These are phyloP conservation scores for Neopestalotiopsis rosae DNA, from an alignment of 2,329 filamentous ascomycete species.

Conservation along the genomic window DNA sequence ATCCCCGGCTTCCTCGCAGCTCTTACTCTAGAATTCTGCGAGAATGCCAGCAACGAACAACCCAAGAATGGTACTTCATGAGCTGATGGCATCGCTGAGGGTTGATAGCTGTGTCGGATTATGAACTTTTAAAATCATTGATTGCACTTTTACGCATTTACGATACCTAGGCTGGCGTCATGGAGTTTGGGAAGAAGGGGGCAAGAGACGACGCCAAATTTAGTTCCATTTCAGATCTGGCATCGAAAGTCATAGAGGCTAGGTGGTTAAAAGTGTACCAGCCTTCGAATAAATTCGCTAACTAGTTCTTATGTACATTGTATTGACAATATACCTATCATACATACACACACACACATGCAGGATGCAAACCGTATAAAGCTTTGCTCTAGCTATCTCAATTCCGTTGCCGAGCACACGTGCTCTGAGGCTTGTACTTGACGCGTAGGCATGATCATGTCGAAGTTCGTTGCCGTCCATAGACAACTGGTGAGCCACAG, in stretches of 20 bases:
- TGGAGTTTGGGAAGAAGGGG: not conserved
- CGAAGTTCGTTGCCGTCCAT: no score
- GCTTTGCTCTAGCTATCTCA: no score
- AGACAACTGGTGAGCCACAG: no score
- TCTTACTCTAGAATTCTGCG: constrained; percentile 91
- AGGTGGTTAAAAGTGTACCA: no score
- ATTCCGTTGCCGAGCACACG: no score
- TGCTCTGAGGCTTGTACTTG: no score
- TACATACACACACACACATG: no score
- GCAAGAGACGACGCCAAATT: not conserved
- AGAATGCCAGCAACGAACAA: constrained; percentile 54
- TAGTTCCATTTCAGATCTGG: not conserved
- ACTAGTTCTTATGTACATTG: no score
- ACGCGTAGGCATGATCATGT: no score
- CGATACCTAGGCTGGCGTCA: not conserved
- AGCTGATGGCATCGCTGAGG: not conserved
- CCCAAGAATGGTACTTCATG: constrained; percentile 32
- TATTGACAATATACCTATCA: no score
- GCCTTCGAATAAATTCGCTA: no score
- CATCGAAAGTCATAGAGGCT: not conserved
- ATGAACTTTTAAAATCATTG: not conserved
- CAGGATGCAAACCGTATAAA: no score
- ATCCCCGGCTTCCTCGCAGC: constrained; percentile 93
- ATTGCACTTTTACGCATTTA: not conserved
- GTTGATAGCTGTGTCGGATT: not conserved